Evolutionary conservation across 192 early-diverging fungal species (phyloP).

Genomic region (Backusella circina): DNA sequence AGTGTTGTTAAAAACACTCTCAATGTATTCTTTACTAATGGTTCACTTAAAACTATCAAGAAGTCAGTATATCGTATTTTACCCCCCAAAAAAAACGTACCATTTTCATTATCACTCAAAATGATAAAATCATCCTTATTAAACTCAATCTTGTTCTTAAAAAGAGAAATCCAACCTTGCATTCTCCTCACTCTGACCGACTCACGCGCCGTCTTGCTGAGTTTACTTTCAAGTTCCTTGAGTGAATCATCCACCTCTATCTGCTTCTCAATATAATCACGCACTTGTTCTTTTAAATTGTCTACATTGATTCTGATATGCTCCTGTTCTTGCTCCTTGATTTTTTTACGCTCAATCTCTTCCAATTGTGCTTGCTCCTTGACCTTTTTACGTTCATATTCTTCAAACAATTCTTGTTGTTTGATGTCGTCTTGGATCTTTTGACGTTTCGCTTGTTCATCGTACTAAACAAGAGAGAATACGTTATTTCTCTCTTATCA

Average conservation of each 20-base stretch:
- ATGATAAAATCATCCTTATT: neutral
- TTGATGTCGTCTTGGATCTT: neutral
- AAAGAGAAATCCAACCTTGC: conserved; percentile 1
- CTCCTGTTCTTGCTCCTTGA: neutral
- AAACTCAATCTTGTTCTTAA: neutral
- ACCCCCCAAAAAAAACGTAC: neutral
- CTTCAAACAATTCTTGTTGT: neutral
- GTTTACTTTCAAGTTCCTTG: neutral
- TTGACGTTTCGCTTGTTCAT: neutral
- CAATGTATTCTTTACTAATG: neutral
- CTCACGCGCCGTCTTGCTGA: neutral
- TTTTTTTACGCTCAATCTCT: neutral
- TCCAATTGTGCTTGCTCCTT: neutral
- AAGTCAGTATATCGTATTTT: too few relatives aligned
- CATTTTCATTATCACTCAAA: neutral
- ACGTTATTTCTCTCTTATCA: neutral
- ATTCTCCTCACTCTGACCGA: neutral
- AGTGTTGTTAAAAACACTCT: neutral
- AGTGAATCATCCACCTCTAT: neutral
- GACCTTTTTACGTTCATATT: neutral
- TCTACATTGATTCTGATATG: neutral
- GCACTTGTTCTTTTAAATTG: neutral
- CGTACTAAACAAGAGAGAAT: neutral
- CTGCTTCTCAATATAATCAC: conserved; percentile 2
- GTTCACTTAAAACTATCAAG: neutral